Evolutionary conservation across 768 basidiomycete species (phyloP).

Genomic region (Pisolithus microcarpus): DNA sequence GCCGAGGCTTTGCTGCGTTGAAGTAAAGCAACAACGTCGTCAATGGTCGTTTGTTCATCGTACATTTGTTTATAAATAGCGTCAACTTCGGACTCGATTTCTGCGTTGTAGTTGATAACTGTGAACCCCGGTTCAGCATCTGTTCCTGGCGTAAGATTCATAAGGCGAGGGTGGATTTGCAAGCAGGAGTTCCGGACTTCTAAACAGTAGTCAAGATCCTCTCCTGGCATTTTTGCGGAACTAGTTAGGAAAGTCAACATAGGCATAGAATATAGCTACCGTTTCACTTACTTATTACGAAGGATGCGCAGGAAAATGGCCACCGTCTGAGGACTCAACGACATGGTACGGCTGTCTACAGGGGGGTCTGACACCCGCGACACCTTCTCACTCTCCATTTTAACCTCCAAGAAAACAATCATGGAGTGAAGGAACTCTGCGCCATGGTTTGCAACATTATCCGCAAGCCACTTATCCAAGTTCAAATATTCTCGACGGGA

Average conservation of each 20-base stretch:
- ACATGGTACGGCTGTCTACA: constrained; percentile 74
- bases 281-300: constrained; percentile 61
- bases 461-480: constrained; percentile 92
- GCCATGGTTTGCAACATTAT: constrained; percentile 77
- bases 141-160: constrained; percentile 82
- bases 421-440: constrained; percentile 82
- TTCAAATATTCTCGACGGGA: constrained; percentile 91
- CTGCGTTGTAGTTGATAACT: constrained; percentile 80
- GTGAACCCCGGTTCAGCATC: constrained; percentile 88
- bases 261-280: background rate
- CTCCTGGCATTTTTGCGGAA: constrained; percentile 64
- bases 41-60: constrained; percentile 87
- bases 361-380: constrained; percentile 71
- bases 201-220: constrained; percentile 78
- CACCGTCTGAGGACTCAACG: constrained; percentile 80
- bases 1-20: constrained; percentile 79
- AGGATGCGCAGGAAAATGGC: constrained; percentile 89
- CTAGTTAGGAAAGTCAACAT: constrained; percentile 30
- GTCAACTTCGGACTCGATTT: constrained; percentile 91
- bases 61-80: constrained; percentile 98
- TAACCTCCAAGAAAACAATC: constrained; percentile 84
- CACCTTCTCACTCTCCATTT: constrained; percentile 84
- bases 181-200: constrained; percentile 90
- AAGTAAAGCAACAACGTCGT: constrained; percentile 86
- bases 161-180: constrained; percentile 92